Base-by-base conservation (phyloP, 2,329 filamentous ascomycete genomes). In the Thielaviopsis populi region DNA sequence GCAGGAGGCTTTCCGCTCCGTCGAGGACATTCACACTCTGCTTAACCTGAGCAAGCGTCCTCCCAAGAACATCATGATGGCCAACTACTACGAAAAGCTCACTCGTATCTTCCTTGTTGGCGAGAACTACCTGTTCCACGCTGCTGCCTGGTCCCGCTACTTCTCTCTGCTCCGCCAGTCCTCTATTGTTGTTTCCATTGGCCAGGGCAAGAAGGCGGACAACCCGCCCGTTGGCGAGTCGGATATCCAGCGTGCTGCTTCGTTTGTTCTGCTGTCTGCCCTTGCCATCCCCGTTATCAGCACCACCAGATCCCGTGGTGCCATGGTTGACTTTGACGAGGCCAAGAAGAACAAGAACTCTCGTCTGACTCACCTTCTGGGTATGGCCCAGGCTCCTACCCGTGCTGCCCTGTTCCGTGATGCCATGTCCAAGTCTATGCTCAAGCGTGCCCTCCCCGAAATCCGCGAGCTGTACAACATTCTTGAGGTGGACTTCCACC, bases 21-120 rank as follows among this genome's bases (percentile, higher is more conserved):
- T 99, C 60, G 94, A 99, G 78, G 94, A 99, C 74, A 97, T 97
- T 70, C 94, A 99, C 79, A 97, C 91, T 61, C 84, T 99, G 63
- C 85, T 99, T 69, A 97, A 87, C 79, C 83, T 97, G 70, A 97
- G 92, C 86, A 97, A 97, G 83, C 89, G 94, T 64, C 91, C 91
- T 46, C 87, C 94, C 63, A 97, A 97, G 86, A 96, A 96, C 74
- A 82, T 96, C 73, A 97, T 99, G 94, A 99, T 99, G 94, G 94
- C 94, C 77, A 99, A 97, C 80, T 99, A 99, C 82, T 99, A 97
- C 77, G 94, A 99, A 82, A 97, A 97, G 79, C 85, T 99, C 65
- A 96, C 94, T 48, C 86, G 91, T 68, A 99, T 99, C 75, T 99
- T 99, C 82, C 84, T 99, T 68, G 94, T 97, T 69, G 95, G 92